Percentiles rank a stretch among this genome's conserved stretches.
Evolutionary conservation across 2,329 filamentous ascomycete species (phyloP).

Genomic region (Diaporthe sp.): DNA sequence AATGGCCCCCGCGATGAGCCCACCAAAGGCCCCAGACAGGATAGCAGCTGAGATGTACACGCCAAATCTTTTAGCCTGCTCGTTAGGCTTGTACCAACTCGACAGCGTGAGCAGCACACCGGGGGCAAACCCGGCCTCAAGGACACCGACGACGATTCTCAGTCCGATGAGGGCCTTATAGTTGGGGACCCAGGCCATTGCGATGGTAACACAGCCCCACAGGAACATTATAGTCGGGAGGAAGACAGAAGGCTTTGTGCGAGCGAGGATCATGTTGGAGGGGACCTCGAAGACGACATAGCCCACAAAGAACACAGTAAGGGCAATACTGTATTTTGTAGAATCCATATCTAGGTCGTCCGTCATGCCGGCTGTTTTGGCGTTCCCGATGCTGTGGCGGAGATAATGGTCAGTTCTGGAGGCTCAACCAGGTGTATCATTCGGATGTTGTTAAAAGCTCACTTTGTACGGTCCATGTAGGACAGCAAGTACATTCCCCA

Average conservation of each 20-base stretch:
- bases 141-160: conserved; percentile 64
- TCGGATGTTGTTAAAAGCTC: conserved; percentile 42
- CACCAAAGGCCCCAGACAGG: conserved; percentile 75
- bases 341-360: conserved; percentile 57
- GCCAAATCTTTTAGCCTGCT: conserved; percentile 53
- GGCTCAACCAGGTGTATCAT: neutral
- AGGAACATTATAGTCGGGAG: conserved; percentile 55
- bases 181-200: conserved; percentile 55
- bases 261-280: conserved; percentile 61
- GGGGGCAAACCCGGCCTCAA: conserved; percentile 70
- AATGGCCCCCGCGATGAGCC: conserved; percentile 71
- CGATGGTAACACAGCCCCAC: conserved; percentile 57
- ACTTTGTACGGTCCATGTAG: conserved; percentile 62
- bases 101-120: conserved; percentile 72
- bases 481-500: conserved; percentile 58
- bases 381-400: conserved; percentile 51
- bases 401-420: neutral
- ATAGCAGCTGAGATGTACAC: conserved; percentile 79
- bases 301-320: conserved; percentile 56
- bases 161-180: conserved; percentile 52
- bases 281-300: conserved; percentile 62
- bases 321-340: conserved; percentile 58
- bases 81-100: conserved; percentile 69
- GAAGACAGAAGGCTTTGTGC: conserved; percentile 56
- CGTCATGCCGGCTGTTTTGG: conserved; percentile 58